Evolutionary conservation across 345 rosid species (phyloP), one percentile per base, ranked within the genome.

Genomic region (Camelina neglecta): DNA sequence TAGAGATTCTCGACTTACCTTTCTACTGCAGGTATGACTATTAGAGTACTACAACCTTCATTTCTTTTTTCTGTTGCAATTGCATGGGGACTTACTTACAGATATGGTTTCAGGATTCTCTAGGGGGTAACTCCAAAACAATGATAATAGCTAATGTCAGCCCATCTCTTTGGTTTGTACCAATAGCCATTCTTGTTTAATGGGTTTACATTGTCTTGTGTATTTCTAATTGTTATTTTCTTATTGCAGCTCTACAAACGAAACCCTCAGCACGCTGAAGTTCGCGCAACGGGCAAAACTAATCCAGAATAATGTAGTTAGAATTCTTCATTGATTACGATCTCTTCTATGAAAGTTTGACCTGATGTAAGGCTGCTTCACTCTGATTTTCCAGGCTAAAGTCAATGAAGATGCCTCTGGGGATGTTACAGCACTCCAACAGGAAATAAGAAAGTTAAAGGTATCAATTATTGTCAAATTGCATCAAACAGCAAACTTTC

Each of bases 241-340:
- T 47, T 62, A 72, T 75, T 81, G 82, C 92, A 94, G 98, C 75
- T 88, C 96, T 68, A 83, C 88, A 29, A 85, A 80, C 85, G 98
- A 94, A 89, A 94, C 97, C 26, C 80, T 94, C 63, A 90, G 96
- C 85, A 94, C 98, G 56, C 84, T 94, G 74, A 92, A 92, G 85
- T 94, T 94, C 79, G 96, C 97, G 4, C 98, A 94, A 84, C 92
- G 98, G 73, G 96, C 97, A 48, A 94, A 94, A 86, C 92, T 92
- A 77, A 94, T 94, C 76, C 95, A 90, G 82, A 94, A 94, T 78
- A 86, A 94, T 74, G 98, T 90, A 88, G 33, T 62, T 38, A 15
- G 36, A 24, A 49, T 26, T 55, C 23, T 47, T 47, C 44, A 62
- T 26, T n/a, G 67, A 23, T 36, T 67, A 75, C 68, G 12, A 29